Evolutionary conservation across 495 filamentous ascomycete genomes (phyloP), one percentile per base, ranked within the genome.

Genomic region (Chaetomium tenue): DNA sequence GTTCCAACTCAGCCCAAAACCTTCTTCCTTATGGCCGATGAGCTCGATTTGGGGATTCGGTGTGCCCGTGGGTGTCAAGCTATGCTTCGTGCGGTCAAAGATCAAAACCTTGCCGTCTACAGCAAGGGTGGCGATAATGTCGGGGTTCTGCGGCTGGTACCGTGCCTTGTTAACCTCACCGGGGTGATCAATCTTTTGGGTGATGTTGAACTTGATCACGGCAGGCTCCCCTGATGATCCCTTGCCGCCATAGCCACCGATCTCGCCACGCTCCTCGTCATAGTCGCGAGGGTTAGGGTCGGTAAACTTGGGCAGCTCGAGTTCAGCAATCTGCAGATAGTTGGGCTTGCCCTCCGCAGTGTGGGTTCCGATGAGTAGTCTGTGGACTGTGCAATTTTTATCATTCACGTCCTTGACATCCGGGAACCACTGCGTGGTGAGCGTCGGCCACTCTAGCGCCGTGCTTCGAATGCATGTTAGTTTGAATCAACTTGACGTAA

Each of bases 141-240:
- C 90, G 9, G 94, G 94, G 68, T 99, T 99, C 75, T 98, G 93
- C 16, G 94, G 95, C 76, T 95, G 92, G 75, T 98, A 97, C 63
- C 95, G 87, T 1, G 95, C 95, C 76, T 98, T 99, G 81, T 99
- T 99, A 70, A 99, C 92, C 74, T 99, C 95, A 39, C 90, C 91
- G 25, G 91, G 91, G 75, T 99, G 95, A 68, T 96, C 90, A 72
- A 99, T 98, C 76, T 91, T 94, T 76, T 99, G 95, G 39, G 91
- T 86, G 68, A 98, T 89, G 53, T 88, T 88, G 80, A 96, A 93
- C 63, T 90, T 91, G 76, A 91, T 89, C 23, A 84, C 82, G 23
- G 86, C 78, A 6, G 81, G 76, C 44, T 81, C 79, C 48, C 71
- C 73, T 15, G 79, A 72, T 50, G 72, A 65, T 1, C 68, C 72